A percentile compares a stretch with the other conserved stretches of the same genome.
Evolutionary conservation across 108 stramenopile genomes (phyloP).

Genomic region (Cyclotella choctawhatcheeana): DNA sequence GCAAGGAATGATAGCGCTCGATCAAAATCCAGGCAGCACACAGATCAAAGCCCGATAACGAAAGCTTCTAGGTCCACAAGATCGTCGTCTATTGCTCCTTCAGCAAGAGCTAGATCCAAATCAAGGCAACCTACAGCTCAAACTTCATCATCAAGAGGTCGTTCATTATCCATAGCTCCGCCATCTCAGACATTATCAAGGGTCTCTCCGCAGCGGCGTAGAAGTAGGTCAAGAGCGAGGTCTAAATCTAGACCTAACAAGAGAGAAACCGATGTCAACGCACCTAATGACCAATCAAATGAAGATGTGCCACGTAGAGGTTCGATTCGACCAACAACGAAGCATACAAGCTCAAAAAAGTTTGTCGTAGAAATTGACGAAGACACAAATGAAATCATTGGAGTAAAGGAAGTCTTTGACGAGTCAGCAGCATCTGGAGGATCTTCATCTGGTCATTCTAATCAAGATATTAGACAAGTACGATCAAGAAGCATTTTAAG

Average conservation of each 20-base stretch:
- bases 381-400: slow-evolving; percentile 16
- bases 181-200: background rate
- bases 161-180: background rate
- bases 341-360: slow-evolving; percentile 1
- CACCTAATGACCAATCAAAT: too few species aligned
- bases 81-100: slow-evolving; percentile 7
- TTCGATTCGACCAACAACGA: background rate
- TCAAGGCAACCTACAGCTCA: background rate
- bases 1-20: background rate
- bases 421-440: background rate
- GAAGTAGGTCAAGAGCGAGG: slow-evolving; percentile 4
- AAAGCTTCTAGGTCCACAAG: background rate
- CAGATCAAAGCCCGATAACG: slow-evolving; percentile 4
- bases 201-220: too few species aligned
- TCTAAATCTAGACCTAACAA: slow-evolving; percentile 3
- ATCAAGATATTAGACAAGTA: too few species aligned
- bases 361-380: slow-evolving; percentile 21
- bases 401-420: slow-evolving; percentile 14
- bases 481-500: slow-evolving; percentile 14
- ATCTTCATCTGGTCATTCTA: background rate
- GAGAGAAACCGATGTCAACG: too few species aligned
- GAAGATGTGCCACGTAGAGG: background rate
- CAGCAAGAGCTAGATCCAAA: slow-evolving; percentile 2
- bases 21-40: slow-evolving; percentile 8
- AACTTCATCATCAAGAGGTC: slow-evolving; percentile 5